Base-by-base conservation (phyloP, 2,329 filamentous ascomycete genomes). In the Polychaeton citri region DNA sequence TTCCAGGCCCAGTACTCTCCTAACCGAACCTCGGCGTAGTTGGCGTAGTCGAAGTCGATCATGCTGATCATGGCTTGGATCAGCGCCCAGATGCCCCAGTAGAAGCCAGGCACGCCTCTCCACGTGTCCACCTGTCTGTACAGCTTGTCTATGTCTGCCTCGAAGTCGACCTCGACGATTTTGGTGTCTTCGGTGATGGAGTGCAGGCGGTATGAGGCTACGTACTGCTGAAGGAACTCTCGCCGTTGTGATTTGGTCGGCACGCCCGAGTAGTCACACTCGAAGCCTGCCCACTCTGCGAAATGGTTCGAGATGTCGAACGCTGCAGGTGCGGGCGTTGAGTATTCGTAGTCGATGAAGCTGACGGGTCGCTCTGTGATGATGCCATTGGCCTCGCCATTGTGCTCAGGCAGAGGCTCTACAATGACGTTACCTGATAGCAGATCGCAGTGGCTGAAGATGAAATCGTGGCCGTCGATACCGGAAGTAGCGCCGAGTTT, bases 341-440 rank as follows among this genome's bases (percentile, higher is more conserved):
- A 86, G 60, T 98, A 98, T 60, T 98, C 90, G 65, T 96, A 98
- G 63, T 98, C 90, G 58, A 98, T 98, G 62, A 98, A 96, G 53
- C 74, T 74, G 37, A 88, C 79, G 2, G 53, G 48, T 13, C 44
- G 44, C 35, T 53, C 47, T 8, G 41, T 36, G 6, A 43, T 41
- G 28, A 40, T 49, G 9, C 51, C 50, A 3, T 54, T 46, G 12
- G 51, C 21, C 19, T 35, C 40, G 50, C 51, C 24, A 49, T 51
- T 38, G 15, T 75, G 79, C 38, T 84, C 69, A n/a, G 21, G 24
- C 6, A 28, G 20, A 28, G 24, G 24, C 32, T 47, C 42, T 45
- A 95, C 75, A 52, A 98, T 96, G 46, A 98, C 83, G 57, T 98
- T 98, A 47, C 87, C 90, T 58, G 81, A 85, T n/a, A 98, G 69